Percentiles rank a stretch among this genome's conserved stretches.
Evolutionary conservation across 2,329 filamentous ascomycete genomes (phyloP).

Genomic region (Trichophyton verrucosum): DNA sequence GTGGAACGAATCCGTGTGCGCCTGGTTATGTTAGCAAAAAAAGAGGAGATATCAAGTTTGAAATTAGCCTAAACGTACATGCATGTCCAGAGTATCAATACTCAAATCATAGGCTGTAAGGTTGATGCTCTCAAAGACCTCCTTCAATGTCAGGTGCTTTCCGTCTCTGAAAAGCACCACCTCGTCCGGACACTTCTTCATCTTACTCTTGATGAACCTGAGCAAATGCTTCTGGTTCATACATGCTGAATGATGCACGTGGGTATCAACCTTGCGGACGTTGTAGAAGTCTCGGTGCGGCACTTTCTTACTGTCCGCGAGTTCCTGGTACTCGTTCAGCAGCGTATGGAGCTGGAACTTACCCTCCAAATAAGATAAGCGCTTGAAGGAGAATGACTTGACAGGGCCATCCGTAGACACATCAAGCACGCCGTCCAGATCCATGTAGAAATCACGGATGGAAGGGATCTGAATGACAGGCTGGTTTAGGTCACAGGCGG

Average conservation of each 20-base stretch:
- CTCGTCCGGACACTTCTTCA: constrained; percentile 96
- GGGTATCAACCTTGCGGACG: constrained; percentile 94
- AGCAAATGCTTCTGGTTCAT: constrained; percentile 99
- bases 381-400: constrained; percentile 92
- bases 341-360: constrained; percentile 93
- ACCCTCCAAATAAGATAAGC: constrained; percentile 87
- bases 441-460: constrained; percentile 89
- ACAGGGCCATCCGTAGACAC: constrained; percentile 92
- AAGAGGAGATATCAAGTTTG: neutral
- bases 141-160: constrained; percentile 75
- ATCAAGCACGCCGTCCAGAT: constrained; percentile 72
- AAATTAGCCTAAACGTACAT: constrained; percentile 45
- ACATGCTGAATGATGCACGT: constrained; percentile 97
- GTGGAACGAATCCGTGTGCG: constrained; percentile 95
- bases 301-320: constrained; percentile 93
- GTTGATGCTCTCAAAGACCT: constrained; percentile 96
- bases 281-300: constrained; percentile 99
- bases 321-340: constrained; percentile 94
- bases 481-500: constrained; percentile 48
- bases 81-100: constrained; percentile 98
- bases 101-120: constrained; percentile 93
- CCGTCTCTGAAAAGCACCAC: constrained; percentile 85
- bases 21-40: constrained; percentile 36
- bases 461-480: constrained; percentile 79
- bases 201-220: constrained; percentile 98